These are phyloP conservation scores for Acanthamoeba sp. DNA, from an alignment of 208 protist species.

Conservation along the genomic window DNA sequence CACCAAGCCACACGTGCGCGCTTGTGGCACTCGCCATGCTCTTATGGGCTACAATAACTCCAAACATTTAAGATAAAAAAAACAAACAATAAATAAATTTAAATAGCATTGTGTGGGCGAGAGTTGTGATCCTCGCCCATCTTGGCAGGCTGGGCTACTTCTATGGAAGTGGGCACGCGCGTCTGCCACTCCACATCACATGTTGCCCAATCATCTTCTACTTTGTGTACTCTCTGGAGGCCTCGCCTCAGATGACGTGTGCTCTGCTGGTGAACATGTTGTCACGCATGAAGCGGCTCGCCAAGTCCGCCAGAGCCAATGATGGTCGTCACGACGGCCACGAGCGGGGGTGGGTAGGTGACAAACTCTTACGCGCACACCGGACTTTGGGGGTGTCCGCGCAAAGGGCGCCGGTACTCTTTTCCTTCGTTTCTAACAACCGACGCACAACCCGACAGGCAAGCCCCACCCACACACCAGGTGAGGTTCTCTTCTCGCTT, in stretches of 20 bases:
- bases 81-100: no score
- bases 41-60: no score
- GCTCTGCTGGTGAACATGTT: not conserved
- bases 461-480: not conserved
- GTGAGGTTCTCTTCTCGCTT: not conserved
- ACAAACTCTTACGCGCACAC: slow-evolving; percentile 1
- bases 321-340: not conserved
- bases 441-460: not conserved
- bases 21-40: not conserved
- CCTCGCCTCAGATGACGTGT: no score
- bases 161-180: no score
- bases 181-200: no score
- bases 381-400: slow-evolving; percentile 15
- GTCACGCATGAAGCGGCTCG: no score
- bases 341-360: not conserved
- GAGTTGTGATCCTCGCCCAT: no score
- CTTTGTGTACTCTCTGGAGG: no score
- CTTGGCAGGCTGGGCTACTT: no score
- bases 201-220: no score
- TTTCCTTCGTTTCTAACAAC: not conserved
- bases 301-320: not conserved
- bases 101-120: no score
- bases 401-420: not conserved
- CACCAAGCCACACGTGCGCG: not conserved
- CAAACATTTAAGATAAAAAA: no score